Evolutionary conservation across 2,329 filamentous ascomycete genomes (phyloP).

Genomic region (Elsinoe necatrix): DNA sequence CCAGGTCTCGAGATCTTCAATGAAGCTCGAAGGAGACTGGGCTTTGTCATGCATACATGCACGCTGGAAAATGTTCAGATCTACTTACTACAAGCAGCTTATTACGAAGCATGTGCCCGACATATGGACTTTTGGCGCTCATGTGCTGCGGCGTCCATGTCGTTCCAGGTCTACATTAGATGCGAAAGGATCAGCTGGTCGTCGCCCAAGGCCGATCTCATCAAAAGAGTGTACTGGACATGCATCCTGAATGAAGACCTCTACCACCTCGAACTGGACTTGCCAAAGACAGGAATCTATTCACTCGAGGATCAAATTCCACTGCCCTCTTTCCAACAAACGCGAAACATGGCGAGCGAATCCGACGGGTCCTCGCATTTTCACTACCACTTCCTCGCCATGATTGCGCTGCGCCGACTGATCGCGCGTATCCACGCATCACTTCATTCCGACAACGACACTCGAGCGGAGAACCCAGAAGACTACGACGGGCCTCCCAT

Average conservation of each 20-base stretch:
- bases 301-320: constrained; percentile 47
- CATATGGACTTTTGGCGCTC: constrained; percentile 52
- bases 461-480: constrained; percentile 25
- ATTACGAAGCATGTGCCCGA: constrained; percentile 46
- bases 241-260: constrained; percentile 48
- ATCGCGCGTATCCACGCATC: constrained; percentile 46
- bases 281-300: constrained; percentile 49
- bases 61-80: constrained; percentile 53
- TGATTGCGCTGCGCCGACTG: constrained; percentile 49
- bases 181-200: constrained; percentile 41
- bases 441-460: constrained; percentile 32
- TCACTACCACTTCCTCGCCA: constrained; percentile 52
- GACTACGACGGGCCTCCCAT: constrained; percentile 34
- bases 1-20: constrained; percentile 55
- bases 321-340: constrained; percentile 45
- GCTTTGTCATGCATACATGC: constrained; percentile 48
- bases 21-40: constrained; percentile 52
- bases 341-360: constrained; percentile 33
- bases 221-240: constrained; percentile 50
- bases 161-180: constrained; percentile 49
- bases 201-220: constrained; percentile 42
- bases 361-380: constrained; percentile 43
- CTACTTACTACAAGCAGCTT: constrained; percentile 48
- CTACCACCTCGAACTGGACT: constrained; percentile 50
- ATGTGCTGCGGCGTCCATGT: constrained; percentile 47